These are phyloP conservation scores for Clavaria fumosa DNA, from an alignment of 768 basidiomycete genomes.

Conservation along the genomic window DNA sequence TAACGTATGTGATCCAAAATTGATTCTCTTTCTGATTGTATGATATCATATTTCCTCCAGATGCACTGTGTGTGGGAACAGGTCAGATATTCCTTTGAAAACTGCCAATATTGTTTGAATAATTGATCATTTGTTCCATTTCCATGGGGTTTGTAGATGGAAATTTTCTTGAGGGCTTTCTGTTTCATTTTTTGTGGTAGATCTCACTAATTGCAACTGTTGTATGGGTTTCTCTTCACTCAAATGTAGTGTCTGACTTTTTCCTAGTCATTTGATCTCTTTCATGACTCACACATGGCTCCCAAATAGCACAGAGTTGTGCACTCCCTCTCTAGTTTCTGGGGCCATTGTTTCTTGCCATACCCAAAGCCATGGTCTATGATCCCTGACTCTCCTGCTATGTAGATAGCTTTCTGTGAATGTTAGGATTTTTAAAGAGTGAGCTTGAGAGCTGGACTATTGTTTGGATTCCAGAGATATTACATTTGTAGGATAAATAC, in stretches of 20 bases:
- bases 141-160: conserved; percentile 16
- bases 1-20: conserved; percentile 40
- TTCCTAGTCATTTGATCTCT: not conserved
- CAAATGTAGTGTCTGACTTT: not conserved
- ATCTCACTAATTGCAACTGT: not conserved
- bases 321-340: too few relatives aligned
- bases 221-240: not conserved
- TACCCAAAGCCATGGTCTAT: too few relatives aligned
- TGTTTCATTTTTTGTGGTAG: not conserved
- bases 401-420: too few relatives aligned
- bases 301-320: too few relatives aligned
- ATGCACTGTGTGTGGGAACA: conserved; percentile 48
- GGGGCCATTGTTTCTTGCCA: too few relatives aligned
- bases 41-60: conserved; percentile 17
- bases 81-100: conserved; percentile 11
- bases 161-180: conserved; percentile 23
- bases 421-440: too few relatives aligned
- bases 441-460: too few relatives aligned
- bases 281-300: not conserved
- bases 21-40: not conserved
- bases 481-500: too few relatives aligned
- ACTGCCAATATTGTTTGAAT: too few relatives aligned
- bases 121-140: not conserved
- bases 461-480: too few relatives aligned
- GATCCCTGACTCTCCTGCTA: too few relatives aligned